Evolutionary conservation across 2,329 filamentous ascomycete genomes (phyloP), one percentile per base, ranked within the genome.

Genomic region (Endothia cerciana): DNA sequence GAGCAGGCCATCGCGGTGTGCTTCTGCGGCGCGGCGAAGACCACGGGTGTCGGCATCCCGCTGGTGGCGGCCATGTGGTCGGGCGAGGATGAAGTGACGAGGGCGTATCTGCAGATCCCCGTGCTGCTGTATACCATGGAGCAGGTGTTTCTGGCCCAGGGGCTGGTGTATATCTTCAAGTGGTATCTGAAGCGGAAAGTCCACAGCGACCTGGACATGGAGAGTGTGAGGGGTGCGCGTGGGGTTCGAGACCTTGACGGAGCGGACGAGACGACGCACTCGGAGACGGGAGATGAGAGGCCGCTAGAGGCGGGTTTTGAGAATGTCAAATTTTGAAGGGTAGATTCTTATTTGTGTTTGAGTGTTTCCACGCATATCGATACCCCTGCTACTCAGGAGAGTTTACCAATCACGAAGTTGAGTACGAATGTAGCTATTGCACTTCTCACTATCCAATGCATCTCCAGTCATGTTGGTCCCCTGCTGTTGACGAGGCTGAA

Each of bases 1-100:
- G 83, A 85, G 65, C 87, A 91, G 71, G 85, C 89, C 0, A 85
- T 92, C 60, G 89, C 90, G 0, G 85, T 91, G 17, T 91, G 89
- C 70, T 92, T 92, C 75, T 91, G 89, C 71, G 88, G 87, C 33
- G 89, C 90, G 0, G 89, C 89, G 17, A 93, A 93, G 76, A 91
- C 89, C 2, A 89, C 89, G 1, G 88, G 86, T 2, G 80, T 92
- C 65, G 89, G 89, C 0, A 89, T 92, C 8, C 90, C 90, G 0
- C 74, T 92, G 36, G 82, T 87, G 60, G 85, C 86, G 40, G 85
- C 89, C 66, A 91, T 92, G 85, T 92, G 88, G 80, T 78, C 80
- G 17, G 80, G 84, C 17, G 76, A 86, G 11, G 81, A 83, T 69
- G 76, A 85, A 53, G 76, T 85, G 47, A 82, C 85, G 25, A 80